A percentile compares a stretch with the other conserved stretches of the same genome.
Evolutionary conservation across 1,284 basidiomycete species (phyloP).

Genomic region (Tilletia setariae): DNA sequence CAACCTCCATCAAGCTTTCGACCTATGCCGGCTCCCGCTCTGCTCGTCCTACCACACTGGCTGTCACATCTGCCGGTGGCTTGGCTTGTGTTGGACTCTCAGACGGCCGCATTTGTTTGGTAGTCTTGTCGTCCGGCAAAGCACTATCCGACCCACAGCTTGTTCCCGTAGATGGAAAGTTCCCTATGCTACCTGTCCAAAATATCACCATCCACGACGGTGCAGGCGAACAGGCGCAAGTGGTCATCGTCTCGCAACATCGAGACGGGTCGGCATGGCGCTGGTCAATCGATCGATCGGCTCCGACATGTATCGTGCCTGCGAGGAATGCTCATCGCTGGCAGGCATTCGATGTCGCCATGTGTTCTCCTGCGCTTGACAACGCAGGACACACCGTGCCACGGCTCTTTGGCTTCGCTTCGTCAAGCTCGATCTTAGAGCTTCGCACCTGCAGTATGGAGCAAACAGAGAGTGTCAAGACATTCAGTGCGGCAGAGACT

Average conservation of each 20-base stretch:
- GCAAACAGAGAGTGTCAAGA: neutral
- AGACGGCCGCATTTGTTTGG: constrained; percentile 2
- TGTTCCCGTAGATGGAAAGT: neutral
- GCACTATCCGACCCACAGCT: neutral
- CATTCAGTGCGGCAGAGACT: neutral
- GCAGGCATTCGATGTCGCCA: constrained; percentile 7
- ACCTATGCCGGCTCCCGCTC: neutral
- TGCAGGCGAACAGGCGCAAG: constrained; percentile 1
- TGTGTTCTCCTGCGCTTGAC: constrained; percentile 10
- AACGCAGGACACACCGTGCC: constrained; percentile 4
- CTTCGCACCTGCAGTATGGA: constrained; percentile 9
- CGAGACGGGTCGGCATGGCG: constrained; percentile 11
- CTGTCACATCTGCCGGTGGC: constrained; percentile 4
- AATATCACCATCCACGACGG: constrained; percentile 13
- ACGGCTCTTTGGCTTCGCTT: constrained; percentile 2
- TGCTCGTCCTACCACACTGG: neutral
- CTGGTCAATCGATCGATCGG: neutral
- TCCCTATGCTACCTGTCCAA: neutral
- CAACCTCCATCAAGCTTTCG: neutral
- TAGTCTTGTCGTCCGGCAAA: neutral
- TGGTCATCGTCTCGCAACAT: constrained; percentile 11
- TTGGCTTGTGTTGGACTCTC: neutral
- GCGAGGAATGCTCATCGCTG: neutral
- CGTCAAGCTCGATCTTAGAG: neutral
- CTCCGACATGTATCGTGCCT: neutral